A percentile compares a stretch with the other conserved stretches of the same genome.
Conservation (phyloP, 176 grass and related monocot species). For the Dendrocalamus sinicus region DNA sequence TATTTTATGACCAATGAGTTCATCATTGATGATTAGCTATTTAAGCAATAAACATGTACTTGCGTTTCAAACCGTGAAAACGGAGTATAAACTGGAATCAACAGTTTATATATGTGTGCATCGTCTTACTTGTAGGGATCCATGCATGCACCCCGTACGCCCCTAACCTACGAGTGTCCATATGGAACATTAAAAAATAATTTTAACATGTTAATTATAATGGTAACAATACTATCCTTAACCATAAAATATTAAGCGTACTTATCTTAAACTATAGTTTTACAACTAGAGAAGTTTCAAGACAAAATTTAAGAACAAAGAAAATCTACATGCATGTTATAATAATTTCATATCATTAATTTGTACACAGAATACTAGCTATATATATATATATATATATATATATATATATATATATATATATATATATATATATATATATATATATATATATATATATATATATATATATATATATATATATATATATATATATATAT, state of each 20-base stretch:
- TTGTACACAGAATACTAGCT: background rate
- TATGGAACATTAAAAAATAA: background rate
- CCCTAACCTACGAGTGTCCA: background rate
- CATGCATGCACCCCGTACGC: background rate
- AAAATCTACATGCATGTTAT: background rate
- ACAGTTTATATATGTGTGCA: background rate
- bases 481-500: background rate
- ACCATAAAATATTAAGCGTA: background rate
- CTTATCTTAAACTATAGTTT: conserved; percentile 2
- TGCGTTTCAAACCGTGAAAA: conserved; percentile 14
- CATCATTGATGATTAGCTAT: conserved; percentile 31
- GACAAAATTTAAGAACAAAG: background rate
- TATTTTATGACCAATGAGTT: conserved; percentile 43
- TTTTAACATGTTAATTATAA: background rate
- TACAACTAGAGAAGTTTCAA: background rate
- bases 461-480: background rate
- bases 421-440: background rate
- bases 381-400: background rate
- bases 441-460: background rate
- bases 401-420: background rate
- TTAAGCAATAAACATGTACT: conserved; percentile 36
- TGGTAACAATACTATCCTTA: background rate
- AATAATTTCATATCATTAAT: background rate
- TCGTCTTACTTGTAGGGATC: background rate
- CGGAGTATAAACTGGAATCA: background rate